Conservation (phyloP, 2,329 filamentous ascomycete genomes). For the Xylariales sp. region DNA sequence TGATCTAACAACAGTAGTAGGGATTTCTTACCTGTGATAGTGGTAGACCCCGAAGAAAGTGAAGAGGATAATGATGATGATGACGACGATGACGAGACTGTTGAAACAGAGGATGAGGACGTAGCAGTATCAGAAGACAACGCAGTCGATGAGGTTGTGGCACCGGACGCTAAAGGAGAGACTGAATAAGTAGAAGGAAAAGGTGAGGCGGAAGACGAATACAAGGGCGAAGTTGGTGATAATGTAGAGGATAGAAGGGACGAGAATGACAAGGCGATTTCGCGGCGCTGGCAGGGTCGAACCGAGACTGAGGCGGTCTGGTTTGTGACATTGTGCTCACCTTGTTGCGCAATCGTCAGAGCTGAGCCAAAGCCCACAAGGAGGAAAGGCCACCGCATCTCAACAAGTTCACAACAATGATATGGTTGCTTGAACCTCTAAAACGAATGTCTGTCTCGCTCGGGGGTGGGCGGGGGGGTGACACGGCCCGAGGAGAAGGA, state of each 20-base stretch:
- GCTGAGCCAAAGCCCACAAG: not conserved
- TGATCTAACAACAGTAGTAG: constrained; percentile 4
- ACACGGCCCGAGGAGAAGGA: too few relatives aligned
- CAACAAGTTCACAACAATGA: too few relatives aligned
- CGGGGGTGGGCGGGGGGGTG: too few relatives aligned
- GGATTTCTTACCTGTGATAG: not conserved
- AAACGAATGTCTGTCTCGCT: too few relatives aligned
- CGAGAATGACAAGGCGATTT: not conserved
- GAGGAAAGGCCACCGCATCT: constrained; percentile 1
- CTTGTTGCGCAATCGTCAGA: constrained; percentile 3
- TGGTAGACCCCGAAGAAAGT: not conserved
- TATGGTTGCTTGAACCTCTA: too few relatives aligned
- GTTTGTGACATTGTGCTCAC: too few relatives aligned
- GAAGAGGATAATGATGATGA: constrained; percentile 1
- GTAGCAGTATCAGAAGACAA: not conserved
- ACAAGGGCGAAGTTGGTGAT: not conserved
- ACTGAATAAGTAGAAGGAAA: too few relatives aligned
- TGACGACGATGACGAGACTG: not conserved
- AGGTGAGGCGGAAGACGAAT: too few relatives aligned
- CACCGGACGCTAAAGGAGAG: too few relatives aligned
- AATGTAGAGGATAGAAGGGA: not conserved
- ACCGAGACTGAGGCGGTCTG: not conserved
- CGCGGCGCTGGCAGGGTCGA: constrained; percentile 1
- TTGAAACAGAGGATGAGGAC: constrained; percentile 1
- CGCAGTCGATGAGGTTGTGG: too few relatives aligned